Evolutionary conservation across 225 moss, liverwort and hornwort genomes (phyloP), one percentile per base, ranked within the genome.

Genomic region (Climacium dendroides): DNA sequence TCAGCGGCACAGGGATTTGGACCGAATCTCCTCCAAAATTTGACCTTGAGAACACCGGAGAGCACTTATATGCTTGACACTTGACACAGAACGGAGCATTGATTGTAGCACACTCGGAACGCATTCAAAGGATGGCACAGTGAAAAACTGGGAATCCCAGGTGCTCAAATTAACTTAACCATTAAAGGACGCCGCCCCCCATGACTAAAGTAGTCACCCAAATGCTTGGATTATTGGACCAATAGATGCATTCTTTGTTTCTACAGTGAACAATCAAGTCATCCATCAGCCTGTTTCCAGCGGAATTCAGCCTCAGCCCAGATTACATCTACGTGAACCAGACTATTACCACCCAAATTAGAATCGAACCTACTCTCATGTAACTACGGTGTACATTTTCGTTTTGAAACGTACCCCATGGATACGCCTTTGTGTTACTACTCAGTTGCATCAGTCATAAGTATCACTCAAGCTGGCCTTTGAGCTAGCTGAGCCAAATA

Each of bases 311-410:
- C n/a, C n/a, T n/a, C n/a, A n/a, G n/a, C n/a, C n/a, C n/a, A n/a
- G n/a, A n/a, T n/a, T n/a, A n/a, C n/a, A n/a, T n/a, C n/a, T n/a
- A n/a, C n/a, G n/a, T 69, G 13, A 69, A n/a, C 15, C 8, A 28
- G 43, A 9, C 8, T 15, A 54, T 45, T 6, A 47, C 30, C 11
- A 11, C 10, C 17, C 5, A 2, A 72, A 17, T 45, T 10, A 17
- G 6, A 45, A 72, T 28, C n/a, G n/a, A n/a, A n/a, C 15, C 17
- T 0, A 0, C 6, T 1, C 2, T 45, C 17, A 29, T 0, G 5
- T 43, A 28, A 3, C 0, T 9, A 16, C 1, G 29, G 6, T 47
- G 29, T 47, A 29, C 17, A 45, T 45, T 71, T 28, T 45, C 0
- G 26, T 43, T 26, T 3, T 28, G 0, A 71, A 43, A 45, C 28